Evolutionary conservation across 2,329 filamentous ascomycete genomes (phyloP).

Genomic region (Cercospora zeina): DNA sequence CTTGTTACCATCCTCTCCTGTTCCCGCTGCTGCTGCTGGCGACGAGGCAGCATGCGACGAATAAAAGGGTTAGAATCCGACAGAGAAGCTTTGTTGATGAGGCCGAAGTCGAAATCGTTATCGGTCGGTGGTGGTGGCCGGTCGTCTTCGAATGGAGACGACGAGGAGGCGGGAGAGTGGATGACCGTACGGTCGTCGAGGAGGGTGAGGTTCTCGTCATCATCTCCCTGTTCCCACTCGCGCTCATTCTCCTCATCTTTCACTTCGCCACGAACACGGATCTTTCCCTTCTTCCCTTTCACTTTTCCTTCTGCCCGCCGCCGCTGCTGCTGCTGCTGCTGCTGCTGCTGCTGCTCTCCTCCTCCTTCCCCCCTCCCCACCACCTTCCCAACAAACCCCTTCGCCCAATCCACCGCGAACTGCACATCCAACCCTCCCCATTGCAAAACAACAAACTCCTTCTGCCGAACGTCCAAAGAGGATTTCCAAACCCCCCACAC

Average conservation of each 20-base stretch:
- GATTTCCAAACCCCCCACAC: background rate
- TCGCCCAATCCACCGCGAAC: no score
- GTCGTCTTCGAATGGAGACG: background rate
- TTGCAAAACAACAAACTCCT: background rate
- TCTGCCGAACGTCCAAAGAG: background rate
- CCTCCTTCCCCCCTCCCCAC: no score
- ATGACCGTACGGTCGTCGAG: conserved; percentile 9
- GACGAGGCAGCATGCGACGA: background rate
- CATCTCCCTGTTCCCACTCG: no score
- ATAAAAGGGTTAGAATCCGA: conserved; percentile 5
- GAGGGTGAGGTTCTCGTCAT: background rate
- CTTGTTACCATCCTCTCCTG: background rate
- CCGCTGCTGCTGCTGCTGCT: no score
- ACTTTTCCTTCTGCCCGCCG: no score
- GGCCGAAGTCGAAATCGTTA: no score
- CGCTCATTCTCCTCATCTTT: no score
- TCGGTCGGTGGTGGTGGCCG: background rate
- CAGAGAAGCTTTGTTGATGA: background rate
- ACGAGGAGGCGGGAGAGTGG: background rate
- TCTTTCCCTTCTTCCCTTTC: no score
- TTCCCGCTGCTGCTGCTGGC: background rate
- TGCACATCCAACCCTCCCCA: background rate
- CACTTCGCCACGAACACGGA: no score
- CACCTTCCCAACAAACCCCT: no score
- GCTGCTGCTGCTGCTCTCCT: no score